Conservation (phyloP, 225 moss, liverwort and hornwort genomes). For the Rhytidiadelphus loreus region DNA sequence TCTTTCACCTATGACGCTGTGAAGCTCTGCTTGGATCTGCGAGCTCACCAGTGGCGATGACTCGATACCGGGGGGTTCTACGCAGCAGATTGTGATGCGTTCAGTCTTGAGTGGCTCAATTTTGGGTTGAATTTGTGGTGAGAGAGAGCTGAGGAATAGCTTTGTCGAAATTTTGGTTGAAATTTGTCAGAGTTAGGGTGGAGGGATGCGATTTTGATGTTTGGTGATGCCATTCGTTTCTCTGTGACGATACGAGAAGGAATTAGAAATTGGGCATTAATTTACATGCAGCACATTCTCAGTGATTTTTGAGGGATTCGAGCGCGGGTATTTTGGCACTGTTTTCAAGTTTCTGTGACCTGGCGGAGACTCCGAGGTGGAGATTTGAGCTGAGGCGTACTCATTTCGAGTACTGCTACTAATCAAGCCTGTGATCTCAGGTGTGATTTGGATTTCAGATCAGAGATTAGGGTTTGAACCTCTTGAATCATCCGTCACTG, state of each 20-base stretch:
- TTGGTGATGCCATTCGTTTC: neutral
- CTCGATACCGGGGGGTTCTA: neutral
- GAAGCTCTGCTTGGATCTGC: neutral
- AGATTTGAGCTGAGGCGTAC: neutral
- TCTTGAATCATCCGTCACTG: neutral
- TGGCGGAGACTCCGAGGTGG: neutral
- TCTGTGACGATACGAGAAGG: neutral
- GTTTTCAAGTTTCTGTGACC: neutral
- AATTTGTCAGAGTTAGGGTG: neutral
- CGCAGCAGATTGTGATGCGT: neutral
- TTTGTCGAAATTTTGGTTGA: neutral
- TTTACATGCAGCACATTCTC: neutral
- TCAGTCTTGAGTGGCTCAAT: neutral
- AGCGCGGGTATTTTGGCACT: neutral
- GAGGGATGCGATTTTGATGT: neutral
- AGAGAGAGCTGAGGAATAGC: neutral
- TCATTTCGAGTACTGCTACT: neutral
- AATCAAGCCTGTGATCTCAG: neutral
- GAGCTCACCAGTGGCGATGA: neutral
- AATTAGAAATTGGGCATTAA: neutral
- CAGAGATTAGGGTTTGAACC: neutral
- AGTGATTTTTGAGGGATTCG: neutral
- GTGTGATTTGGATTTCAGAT: neutral
- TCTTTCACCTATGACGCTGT: neutral
- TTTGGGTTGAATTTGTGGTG: neutral